These are phyloP conservation scores for Chlamydomonas incerta DNA, from an alignment of 139 green algal species.

Conservation along the genomic window DNA sequence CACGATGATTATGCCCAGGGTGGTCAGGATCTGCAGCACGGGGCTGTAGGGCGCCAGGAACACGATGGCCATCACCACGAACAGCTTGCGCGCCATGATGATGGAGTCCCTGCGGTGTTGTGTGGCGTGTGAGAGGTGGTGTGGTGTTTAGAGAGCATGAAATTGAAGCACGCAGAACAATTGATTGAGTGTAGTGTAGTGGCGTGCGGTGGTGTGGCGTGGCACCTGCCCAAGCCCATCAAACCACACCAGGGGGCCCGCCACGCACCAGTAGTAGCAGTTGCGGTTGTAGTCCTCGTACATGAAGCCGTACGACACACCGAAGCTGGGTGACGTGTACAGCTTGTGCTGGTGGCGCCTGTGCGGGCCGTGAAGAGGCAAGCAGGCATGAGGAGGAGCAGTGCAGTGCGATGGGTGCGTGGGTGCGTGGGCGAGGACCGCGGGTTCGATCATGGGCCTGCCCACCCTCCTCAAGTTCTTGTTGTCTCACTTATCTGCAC, in stretches of 20 bases:
- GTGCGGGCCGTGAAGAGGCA: too few species aligned
- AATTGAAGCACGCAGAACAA: too few species aligned
- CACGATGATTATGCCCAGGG: conserved; percentile 18
- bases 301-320: conserved; percentile 18
- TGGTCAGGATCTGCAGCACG: conserved; percentile 14
- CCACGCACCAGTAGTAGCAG: conserved; percentile 29
- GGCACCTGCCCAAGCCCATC: too few species aligned
- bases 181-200: too few species aligned
- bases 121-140: background rate
- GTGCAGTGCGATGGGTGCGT: background rate
- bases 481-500: too few species aligned
- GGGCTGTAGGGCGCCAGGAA: conserved; percentile 7
- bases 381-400: too few species aligned
- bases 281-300: conserved; percentile 23
- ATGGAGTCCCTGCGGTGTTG: conserved; percentile 10
- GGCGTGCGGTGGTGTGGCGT: too few species aligned
- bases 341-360: background rate
- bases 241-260: too few species aligned
- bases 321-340: background rate
- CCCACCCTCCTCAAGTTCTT: too few species aligned
- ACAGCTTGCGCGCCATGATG: conserved; percentile 48
- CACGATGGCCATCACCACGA: conserved; percentile 15
- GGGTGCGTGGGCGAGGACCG: background rate
- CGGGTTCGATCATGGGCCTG: too few species aligned
- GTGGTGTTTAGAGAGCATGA: too few species aligned